Base-by-base conservation (phyloP, 2,329 filamentous ascomycete species). In the Fusarium sp. region DNA sequence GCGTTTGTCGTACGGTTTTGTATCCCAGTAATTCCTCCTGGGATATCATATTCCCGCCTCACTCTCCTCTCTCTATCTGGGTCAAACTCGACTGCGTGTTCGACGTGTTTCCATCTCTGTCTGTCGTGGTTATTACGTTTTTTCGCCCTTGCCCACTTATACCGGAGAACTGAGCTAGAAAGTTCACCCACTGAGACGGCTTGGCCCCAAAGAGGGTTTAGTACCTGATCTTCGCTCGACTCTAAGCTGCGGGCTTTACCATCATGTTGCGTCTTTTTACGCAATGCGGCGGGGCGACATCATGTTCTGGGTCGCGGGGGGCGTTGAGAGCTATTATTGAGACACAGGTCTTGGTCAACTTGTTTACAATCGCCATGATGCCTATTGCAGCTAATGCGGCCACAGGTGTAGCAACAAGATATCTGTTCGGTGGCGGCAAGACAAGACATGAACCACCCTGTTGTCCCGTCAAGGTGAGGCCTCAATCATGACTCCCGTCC, bases 231-330 rank as follows among this genome's bases (percentile, higher is more conserved):
- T 72, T 74, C 45, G 65, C 71, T 74, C 68, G 45, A 72, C 43
- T 60, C 60, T 66, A 72, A 72, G 64, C 72, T 75, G 72, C 72
- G 72, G 72, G 65, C 59, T 71, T 77, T 74, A 68, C 62, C 68
- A 65, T 68, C 67, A 65, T 68, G 66, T 78, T 78, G 79, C 79
- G 79, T 73, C 78, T 80, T 80, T 79, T 80, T 80, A 78, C 76
- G 78, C 76, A 80, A 78, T 69, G 58, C 39, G 65, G 75, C 72
- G 76, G 76, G 76, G 74, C 74, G 57, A 16, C 33, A 58, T 16
- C 45, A 50, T 31, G 43, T 64, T 72, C 65, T 76, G 60, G 69
- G 64, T 67, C 64, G 60, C 61, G 66, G 74, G 65, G 68, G 65
- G 58, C 59, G 48, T 37, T 20, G 54, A 70, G 59, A 67, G 37